Evolutionary conservation across 495 filamentous ascomycete species (phyloP).

Genomic region (Pyronema omphalodes): DNA sequence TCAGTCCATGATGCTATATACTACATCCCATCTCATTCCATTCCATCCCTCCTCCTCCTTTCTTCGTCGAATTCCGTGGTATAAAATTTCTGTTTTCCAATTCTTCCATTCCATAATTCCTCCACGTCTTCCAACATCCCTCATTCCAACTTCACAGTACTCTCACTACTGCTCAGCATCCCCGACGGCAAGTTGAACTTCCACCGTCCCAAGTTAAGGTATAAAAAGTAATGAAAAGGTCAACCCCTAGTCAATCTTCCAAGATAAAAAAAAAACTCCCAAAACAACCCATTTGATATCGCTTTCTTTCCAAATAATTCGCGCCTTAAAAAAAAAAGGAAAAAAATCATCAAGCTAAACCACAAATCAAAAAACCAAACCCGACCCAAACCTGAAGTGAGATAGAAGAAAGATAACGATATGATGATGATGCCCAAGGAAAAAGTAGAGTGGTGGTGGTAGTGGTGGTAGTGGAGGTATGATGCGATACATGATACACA

Average conservation of each 20-base stretch:
- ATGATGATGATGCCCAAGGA: slow-evolving; percentile 10
- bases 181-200: neutral
- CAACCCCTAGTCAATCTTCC: neutral
- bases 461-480: too few relatives aligned
- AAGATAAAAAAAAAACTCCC: neutral
- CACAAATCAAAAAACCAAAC: slow-evolving; percentile 1
- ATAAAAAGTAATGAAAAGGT: neutral
- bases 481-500: slow-evolving; percentile 2
- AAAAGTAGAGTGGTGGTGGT: too few relatives aligned
- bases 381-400: slow-evolving; percentile 12
- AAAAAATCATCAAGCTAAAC: neutral
- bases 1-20: neutral
- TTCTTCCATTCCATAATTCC: too few relatives aligned
- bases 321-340: neutral
- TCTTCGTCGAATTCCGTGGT: too few relatives aligned
- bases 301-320: too few relatives aligned
- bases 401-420: slow-evolving; percentile 23
- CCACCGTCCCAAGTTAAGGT: neutral
- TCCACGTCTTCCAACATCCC: too few relatives aligned
- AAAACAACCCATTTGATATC: slow-evolving; percentile 1
- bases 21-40: too few relatives aligned
- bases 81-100: too few relatives aligned
- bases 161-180: neutral
- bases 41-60: too few relatives aligned
- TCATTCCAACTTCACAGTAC: too few relatives aligned